Base-by-base conservation (phyloP, 306 rosid genomes). In the Comarum palustre region DNA sequence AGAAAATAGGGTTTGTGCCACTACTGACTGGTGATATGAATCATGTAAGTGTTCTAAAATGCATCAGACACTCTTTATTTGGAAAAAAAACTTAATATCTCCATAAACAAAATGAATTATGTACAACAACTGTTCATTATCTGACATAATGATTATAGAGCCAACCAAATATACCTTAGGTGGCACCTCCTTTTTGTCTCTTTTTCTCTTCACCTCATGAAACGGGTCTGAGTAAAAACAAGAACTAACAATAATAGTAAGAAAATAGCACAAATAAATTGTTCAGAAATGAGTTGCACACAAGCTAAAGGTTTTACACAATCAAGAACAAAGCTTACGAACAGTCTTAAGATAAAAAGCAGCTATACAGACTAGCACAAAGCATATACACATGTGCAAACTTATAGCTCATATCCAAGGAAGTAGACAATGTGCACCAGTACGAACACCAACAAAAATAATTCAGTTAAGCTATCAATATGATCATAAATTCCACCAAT, bases 181-280 rank as follows among this genome's bases (percentile, higher is more conserved):
- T 17, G 29, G 45, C 78, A 90, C 96, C 96, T 91, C 99, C 85
- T 91, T 88, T 84, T 90, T 87, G 76, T 95, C 97, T 73, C 90
- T 89, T 84, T 88, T 95, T 77, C 97, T 91, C 92, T 81, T 95
- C 85, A 95, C 99, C 81, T 88, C 93, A 81, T 87, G 99, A 81
- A 95, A 95, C 62, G 97, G 83, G 80, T 91, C 97, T 91, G 84
- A 46, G 58, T 47, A 75, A 75, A 71, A 78, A 36, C 27, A 73
- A 55, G 13, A 27, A 27, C 69, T 47, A 54, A 62, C 6, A 78
- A 31, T 27, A 41, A 64, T 0, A 6, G 24, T 47, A 55, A 55
- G 66, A 47, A 74, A 41, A 77, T 13, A 25, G 25, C 72, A 62
- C 34, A 5, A 5, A 10, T 1, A 29, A 7, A 38, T 13, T 15